Conservation (phyloP, 768 basidiomycete species). For the Boletus sp. region DNA sequence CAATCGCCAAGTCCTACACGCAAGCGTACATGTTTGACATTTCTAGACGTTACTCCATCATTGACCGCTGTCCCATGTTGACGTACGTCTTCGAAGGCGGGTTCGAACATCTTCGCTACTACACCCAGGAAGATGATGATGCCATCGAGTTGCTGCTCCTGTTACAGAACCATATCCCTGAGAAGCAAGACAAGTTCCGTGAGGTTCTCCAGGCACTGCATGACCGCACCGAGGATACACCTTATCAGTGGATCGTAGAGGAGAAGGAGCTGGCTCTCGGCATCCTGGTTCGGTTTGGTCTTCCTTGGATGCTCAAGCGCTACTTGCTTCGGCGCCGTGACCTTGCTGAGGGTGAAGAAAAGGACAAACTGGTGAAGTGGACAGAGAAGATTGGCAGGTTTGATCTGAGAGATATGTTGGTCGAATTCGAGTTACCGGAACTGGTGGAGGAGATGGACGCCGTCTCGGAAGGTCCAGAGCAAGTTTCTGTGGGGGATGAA, state of each 20-base stretch:
- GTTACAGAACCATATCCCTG: conserved; percentile 18
- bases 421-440: conserved; percentile 16
- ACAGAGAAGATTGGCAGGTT: conserved; percentile 21
- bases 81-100: conserved; percentile 30
- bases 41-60: conserved; percentile 24
- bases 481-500: background rate
- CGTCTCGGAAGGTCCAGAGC: background rate
- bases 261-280: conserved; percentile 25
- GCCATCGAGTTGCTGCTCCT: conserved; percentile 22
- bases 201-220: conserved; percentile 26
- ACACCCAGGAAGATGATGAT: conserved; percentile 26
- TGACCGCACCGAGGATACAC: conserved; percentile 21
- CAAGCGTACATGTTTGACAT: conserved; percentile 27
- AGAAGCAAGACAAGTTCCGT: conserved; percentile 23
- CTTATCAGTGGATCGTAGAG: conserved; percentile 26
- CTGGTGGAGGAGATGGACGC: conserved; percentile 10
- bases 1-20: conserved; percentile 22
- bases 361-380: conserved; percentile 14
- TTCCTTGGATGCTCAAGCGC: conserved; percentile 28
- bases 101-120: conserved; percentile 27
- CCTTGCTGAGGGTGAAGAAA: conserved; percentile 16
- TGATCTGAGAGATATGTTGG: conserved; percentile 23
- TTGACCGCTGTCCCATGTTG: conserved; percentile 28
- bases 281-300: conserved; percentile 21
- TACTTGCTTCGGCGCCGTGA: conserved; percentile 25